A percentile compares a stretch with the other conserved stretches of the same genome.
These are phyloP conservation scores for Scenedesmus sp. DNA, from an alignment of 163 green algal genomes.

Conservation along the genomic window DNA sequence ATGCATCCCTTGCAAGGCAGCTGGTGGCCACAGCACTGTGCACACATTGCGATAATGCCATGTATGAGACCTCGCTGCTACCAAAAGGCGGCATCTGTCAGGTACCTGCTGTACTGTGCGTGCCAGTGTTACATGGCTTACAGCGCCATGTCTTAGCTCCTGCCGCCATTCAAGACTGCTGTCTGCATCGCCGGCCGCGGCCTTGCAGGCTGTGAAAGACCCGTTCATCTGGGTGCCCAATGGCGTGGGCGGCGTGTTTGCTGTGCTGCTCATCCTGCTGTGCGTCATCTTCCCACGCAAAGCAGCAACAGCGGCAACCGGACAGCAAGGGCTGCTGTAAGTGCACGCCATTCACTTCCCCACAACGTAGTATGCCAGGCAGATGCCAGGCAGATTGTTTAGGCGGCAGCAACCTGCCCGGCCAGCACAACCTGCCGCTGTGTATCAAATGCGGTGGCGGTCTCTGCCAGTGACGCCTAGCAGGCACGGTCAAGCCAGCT, in stretches of 20 bases:
- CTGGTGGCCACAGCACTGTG: background rate
- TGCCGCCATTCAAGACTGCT: background rate
- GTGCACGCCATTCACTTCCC: background rate
- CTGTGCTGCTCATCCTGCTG: slow-evolving; percentile 21
- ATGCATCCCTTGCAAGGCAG: background rate
- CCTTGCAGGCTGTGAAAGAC: slow-evolving; percentile 41
- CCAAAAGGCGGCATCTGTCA: background rate
- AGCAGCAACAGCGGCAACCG: background rate
- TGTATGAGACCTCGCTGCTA: background rate
- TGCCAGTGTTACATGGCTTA: background rate
- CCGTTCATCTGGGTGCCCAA: slow-evolving; percentile 46
- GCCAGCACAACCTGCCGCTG: background rate
- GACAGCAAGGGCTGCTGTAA: background rate
- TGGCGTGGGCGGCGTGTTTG: slow-evolving; percentile 20
- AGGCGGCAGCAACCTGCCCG: background rate
- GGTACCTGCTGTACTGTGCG: no score
- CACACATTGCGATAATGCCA: background rate
- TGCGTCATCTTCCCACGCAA: slow-evolving; percentile 21
- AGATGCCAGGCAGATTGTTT: background rate
- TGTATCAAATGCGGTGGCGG: background rate
- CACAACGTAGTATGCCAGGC: background rate
- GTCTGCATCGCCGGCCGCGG: background rate
- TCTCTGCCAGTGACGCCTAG: no score
- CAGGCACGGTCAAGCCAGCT: no score
- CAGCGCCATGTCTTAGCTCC: background rate